Percentiles rank a stretch among this genome's conserved stretches.
phyloP scores from a whole-genome alignment of 2,329 filamentous ascomycete genomes.

The Zymoseptoria ardabiliae region DNA sequence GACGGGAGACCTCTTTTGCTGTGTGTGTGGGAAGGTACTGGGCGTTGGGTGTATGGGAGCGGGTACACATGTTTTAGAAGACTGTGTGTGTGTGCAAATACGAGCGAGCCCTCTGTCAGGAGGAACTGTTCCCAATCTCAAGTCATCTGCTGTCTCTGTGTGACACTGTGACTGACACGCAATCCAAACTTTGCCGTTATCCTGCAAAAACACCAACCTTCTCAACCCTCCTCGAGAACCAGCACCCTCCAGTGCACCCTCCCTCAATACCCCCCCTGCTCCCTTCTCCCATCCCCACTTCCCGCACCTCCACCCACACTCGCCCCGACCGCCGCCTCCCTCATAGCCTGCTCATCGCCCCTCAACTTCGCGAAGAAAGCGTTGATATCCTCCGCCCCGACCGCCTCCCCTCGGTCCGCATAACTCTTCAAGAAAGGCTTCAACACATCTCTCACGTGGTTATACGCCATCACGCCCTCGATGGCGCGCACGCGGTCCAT shows the following conservation, averaged over 20 bases:
- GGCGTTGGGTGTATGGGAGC: too few relatives aligned
- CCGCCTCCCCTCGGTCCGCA: constrained; percentile 79
- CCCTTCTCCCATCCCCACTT: constrained; percentile 27
- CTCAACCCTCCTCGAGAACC: too few relatives aligned
- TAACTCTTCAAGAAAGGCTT: constrained; percentile 91
- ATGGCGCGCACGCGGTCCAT: constrained; percentile 91
- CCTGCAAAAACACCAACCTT: too few relatives aligned
- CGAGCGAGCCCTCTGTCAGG: too few relatives aligned
- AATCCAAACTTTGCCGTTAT: too few relatives aligned
- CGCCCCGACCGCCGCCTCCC: constrained; percentile 26
- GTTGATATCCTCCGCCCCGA: constrained; percentile 94
- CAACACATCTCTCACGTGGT: constrained; percentile 91
- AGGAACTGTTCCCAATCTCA: too few relatives aligned
- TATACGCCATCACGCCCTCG: constrained; percentile 95
- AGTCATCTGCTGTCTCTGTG: too few relatives aligned
- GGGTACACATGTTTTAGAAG: too few relatives aligned
- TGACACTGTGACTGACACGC: too few relatives aligned
- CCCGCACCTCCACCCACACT: constrained; percentile 14
- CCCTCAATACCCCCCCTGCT: constrained; percentile 35
- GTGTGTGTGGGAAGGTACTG: too few relatives aligned
- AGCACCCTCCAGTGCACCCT: too few relatives aligned
- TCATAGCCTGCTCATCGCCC: constrained; percentile 61
- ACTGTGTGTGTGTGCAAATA: too few relatives aligned
- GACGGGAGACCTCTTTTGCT: constrained; percentile 21
- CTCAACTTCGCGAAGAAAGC: constrained; percentile 89